Percentiles rank a stretch among this genome's conserved stretches.
phyloP scores from a whole-genome alignment of 768 basidiomycete genomes.

The Tremella mesenterica region DNA sequence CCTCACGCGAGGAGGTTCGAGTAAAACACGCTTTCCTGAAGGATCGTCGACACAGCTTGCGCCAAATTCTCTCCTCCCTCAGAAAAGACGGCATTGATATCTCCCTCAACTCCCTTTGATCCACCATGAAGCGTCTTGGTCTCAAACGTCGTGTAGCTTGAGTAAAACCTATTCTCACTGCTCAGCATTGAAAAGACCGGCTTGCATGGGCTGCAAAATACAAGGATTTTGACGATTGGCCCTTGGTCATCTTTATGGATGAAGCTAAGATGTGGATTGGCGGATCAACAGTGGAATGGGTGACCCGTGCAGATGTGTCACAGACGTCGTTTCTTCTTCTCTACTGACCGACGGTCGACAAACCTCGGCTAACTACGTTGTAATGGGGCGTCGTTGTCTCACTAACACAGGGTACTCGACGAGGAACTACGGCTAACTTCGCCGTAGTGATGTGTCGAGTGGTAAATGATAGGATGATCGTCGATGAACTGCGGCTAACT shows the following conservation, averaged over 20 bases:
- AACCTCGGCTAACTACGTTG: too few relatives aligned
- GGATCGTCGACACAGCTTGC: not conserved
- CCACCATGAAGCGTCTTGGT: not conserved
- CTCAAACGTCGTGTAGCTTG: conserved; percentile 3
- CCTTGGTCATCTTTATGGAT: conserved; percentile 4
- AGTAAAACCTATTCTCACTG: conserved; percentile 1
- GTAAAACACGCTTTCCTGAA: not conserved
- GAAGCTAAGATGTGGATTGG: conserved; percentile 2
- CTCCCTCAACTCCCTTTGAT: not conserved
- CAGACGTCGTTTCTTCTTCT: too few relatives aligned
- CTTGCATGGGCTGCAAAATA: not conserved
- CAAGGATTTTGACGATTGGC: conserved; percentile 2
- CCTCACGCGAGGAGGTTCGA: not conserved
- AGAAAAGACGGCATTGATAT: not conserved
- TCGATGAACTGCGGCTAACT: too few relatives aligned
- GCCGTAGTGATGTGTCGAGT: too few relatives aligned
- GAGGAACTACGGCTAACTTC: too few relatives aligned
- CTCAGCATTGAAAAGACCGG: not conserved
- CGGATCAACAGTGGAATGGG: conserved; percentile 1
- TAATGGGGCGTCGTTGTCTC: too few relatives aligned
- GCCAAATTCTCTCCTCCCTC: not conserved
- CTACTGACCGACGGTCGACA: too few relatives aligned
- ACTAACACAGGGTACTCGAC: too few relatives aligned
- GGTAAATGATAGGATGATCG: too few relatives aligned
- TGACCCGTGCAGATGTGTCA: conserved; percentile 4